These are phyloP conservation scores for Diaporthe caulivora DNA, from an alignment of 2,329 filamentous ascomycete species.

Conservation along the genomic window DNA sequence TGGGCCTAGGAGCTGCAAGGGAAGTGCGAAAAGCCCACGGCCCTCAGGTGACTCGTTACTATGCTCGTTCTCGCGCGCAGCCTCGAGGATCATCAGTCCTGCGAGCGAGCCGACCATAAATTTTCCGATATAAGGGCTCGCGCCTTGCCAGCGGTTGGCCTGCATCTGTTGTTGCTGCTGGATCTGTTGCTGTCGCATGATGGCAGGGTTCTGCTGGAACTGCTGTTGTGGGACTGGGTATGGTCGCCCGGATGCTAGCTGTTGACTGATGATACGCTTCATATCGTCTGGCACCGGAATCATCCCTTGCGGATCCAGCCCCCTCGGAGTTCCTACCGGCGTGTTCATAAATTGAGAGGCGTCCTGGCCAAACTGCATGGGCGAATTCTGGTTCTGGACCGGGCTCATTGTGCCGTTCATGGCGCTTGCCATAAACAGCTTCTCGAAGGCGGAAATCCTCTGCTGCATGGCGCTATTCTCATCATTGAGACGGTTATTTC, in stretches of 20 bases:
- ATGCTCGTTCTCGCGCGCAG: slow-evolving; percentile 75
- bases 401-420: slow-evolving; percentile 72
- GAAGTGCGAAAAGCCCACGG: slow-evolving; percentile 75
- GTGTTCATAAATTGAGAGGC: slow-evolving; percentile 57
- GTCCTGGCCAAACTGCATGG: slow-evolving; percentile 64
- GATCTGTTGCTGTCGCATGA: slow-evolving; percentile 68
- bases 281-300: slow-evolving; percentile 76
- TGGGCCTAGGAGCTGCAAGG: slow-evolving; percentile 67
- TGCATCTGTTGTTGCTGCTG: slow-evolving; percentile 65
- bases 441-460: slow-evolving; percentile 80
- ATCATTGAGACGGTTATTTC: slow-evolving; percentile 83
- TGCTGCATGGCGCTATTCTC: slow-evolving; percentile 85
- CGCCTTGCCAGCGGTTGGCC: slow-evolving; percentile 65
- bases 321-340: slow-evolving; percentile 56
- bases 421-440: slow-evolving; percentile 83
- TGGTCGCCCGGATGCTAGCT: slow-evolving; percentile 66
- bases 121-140: slow-evolving; percentile 74
- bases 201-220: slow-evolving; percentile 55
- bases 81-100: slow-evolving; percentile 91
- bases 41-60: slow-evolving; percentile 74
- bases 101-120: slow-evolving; percentile 94
- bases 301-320: slow-evolving; percentile 66
- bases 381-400: slow-evolving; percentile 65
- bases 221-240: slow-evolving; percentile 59
- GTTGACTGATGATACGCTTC: slow-evolving; percentile 71